Evolutionary conservation across 1,139 yeast species (phyloP), one percentile per base, ranked within the genome.

Genomic region (Pichia norvegensis): DNA sequence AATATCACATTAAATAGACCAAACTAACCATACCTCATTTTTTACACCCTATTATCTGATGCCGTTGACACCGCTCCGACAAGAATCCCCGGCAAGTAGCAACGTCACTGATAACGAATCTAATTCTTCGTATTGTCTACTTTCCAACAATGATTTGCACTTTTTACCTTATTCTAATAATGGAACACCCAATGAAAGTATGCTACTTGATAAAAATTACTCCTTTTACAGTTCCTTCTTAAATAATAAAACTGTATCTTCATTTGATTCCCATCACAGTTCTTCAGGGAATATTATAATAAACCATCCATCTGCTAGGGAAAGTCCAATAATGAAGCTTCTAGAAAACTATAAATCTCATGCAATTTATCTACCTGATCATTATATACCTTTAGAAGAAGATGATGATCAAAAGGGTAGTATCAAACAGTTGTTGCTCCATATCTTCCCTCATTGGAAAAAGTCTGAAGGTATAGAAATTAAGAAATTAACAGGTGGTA

Each of bases 401-500:
- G 49, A 47, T 14, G 44, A 21, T 4, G 33, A 47, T 21, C 55
- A 55, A 39, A 49, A 48, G 19, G 44, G 38, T 10, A 55, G 52
- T 38, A 53, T 59, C 14, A 46, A 46, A 37, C 42, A 48, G 25
- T 46, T 63, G 51, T 43, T 63, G 23, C 33, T 47, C 22, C 47
- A 54, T 19, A 54, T 62, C 2, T 62, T 63, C 47, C 57, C 62
- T 2, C 59, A 58, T 43, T 63, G 67, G 67, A 42, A 31, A 13
- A 13, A 29, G 4, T 23, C 37, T 4, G 46, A 53, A 2, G 38
- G 48, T 8, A 51, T 65, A 14, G 36, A 48, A 10, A 52, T 69
- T 17, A 54, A 58, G 23, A 68, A 67, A 50, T 67, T 84, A 43
- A 82, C 85, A 3, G 95, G 94, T 3, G 95, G 95, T 9, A 84